Evolutionary conservation across 441 rosid genomes (phyloP).

Genomic region (Populus trichocarpa): DNA sequence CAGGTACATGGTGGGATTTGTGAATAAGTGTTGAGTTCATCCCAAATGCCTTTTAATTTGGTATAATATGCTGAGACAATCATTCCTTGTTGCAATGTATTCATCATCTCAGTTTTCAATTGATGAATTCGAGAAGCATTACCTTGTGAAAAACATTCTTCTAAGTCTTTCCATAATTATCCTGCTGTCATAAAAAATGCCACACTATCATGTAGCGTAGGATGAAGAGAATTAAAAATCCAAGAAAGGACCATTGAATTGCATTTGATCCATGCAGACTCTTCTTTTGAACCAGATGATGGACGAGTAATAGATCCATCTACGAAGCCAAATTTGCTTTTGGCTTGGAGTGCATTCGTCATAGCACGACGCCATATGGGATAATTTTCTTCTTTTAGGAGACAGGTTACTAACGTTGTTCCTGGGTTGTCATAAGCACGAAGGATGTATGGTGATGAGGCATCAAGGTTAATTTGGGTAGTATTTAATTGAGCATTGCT

Average conservation of each 20-base stretch:
- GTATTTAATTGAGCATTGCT: too few species aligned
- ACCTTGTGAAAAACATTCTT: neutral
- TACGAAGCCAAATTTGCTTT: neutral
- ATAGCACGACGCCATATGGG: neutral
- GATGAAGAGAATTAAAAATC: neutral
- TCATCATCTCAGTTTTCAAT: conserved; percentile 7
- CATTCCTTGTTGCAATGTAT: neutral
- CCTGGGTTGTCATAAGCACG: neutral
- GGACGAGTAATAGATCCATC: too few species aligned
- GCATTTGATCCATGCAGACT: too few species aligned
- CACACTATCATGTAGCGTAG: neutral
- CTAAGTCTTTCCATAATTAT: neutral
- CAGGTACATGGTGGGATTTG: neutral
- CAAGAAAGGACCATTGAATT: neutral
- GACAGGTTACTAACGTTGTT: too few species aligned
- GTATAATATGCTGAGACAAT: neutral
- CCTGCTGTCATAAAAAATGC: too few species aligned
- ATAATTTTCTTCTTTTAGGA: neutral
- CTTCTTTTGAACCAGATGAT: too few species aligned
- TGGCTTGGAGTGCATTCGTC: neutral
- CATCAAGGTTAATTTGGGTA: neutral
- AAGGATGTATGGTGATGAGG: neutral
- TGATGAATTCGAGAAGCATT: neutral
- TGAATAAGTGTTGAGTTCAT: neutral
- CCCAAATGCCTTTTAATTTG: neutral